Conservation (phyloP, 177 flowering plant genomes). For the Vitis hybrid region DNA sequence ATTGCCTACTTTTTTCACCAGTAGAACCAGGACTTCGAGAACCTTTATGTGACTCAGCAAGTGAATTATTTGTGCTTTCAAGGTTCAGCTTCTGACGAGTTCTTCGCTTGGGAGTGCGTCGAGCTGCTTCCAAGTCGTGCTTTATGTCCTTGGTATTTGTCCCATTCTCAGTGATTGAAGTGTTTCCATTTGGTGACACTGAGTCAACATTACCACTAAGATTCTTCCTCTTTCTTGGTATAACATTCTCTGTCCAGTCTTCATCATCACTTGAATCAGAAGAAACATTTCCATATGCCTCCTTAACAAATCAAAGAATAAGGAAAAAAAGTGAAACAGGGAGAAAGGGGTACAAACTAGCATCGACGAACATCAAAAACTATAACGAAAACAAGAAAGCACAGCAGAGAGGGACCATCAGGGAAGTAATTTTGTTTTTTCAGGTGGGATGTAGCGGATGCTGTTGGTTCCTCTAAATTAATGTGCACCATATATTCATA, state of each 20-base stretch:
- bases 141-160: background rate
- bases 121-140: slow-evolving; percentile 8
- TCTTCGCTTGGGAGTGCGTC: slow-evolving; percentile 21
- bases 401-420: background rate
- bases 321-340: slow-evolving; percentile 3
- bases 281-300: too few relatives aligned
- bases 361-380: background rate
- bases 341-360: background rate
- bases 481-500: too few relatives aligned
- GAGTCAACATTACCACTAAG: too few relatives aligned
- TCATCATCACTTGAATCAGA: too few relatives aligned
- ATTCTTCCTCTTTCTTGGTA: too few relatives aligned
- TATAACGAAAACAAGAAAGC: background rate
- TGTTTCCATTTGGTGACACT: too few relatives aligned
- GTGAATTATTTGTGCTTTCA: slow-evolving; percentile 21
- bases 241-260: too few relatives aligned
- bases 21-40: slow-evolving; percentile 21
- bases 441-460: too few relatives aligned
- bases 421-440: too few relatives aligned
- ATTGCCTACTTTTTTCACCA: slow-evolving; percentile 11
- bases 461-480: too few relatives aligned
- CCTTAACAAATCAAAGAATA: too few relatives aligned
- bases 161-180: too few relatives aligned
- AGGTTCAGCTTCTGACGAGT: slow-evolving; percentile 24
- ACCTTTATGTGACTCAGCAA: slow-evolving; percentile 16